A percentile compares a stretch with the other conserved stretches of the same genome.
phyloP scores from a whole-genome alignment of 768 basidiomycete species.

The Pulveroboletus sp. region DNA sequence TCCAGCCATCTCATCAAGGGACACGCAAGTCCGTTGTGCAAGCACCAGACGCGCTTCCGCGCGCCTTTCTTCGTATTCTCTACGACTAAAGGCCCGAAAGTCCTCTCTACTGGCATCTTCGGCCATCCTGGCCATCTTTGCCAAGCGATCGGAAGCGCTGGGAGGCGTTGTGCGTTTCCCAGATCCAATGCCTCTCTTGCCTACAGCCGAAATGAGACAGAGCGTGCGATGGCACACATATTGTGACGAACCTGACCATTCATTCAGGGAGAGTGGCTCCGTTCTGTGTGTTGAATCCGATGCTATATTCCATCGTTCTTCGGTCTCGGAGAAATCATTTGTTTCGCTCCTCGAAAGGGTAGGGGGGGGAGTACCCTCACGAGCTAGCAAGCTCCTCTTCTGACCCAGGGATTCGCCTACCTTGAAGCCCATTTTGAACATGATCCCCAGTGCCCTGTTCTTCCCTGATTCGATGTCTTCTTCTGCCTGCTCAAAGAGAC shows the following conservation, averaged over 20 bases:
- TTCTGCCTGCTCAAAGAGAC: slow-evolving; percentile 72
- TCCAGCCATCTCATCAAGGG: slow-evolving; percentile 70
- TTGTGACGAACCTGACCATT: slow-evolving; percentile 69
- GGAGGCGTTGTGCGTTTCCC: slow-evolving; percentile 69
- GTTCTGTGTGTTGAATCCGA: slow-evolving; percentile 38
- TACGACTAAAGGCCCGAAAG: slow-evolving; percentile 66
- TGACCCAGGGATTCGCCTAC: slow-evolving; percentile 74
- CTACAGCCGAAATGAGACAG: slow-evolving; percentile 35
- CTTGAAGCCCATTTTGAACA: slow-evolving; percentile 94
- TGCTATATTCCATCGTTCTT: not conserved
- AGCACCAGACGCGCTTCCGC: slow-evolving; percentile 67
- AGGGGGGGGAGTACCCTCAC: not conserved
- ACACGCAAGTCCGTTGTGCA: slow-evolving; percentile 69
- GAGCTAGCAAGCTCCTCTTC: slow-evolving; percentile 13
- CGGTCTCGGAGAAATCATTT: not conserved
- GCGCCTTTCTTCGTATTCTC: slow-evolving; percentile 71
- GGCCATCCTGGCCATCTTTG: slow-evolving; percentile 65
- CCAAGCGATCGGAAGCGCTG: slow-evolving; percentile 53
- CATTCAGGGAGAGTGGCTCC: slow-evolving; percentile 69
- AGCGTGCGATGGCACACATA: not conserved
- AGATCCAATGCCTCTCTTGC: slow-evolving; percentile 71
- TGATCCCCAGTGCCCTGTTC: slow-evolving; percentile 82
- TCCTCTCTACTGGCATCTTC: slow-evolving; percentile 49
- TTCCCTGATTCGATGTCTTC: slow-evolving; percentile 46
- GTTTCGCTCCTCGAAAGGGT: slow-evolving; percentile 1